Base-by-base conservation (phyloP, 2,329 filamentous ascomycete genomes). In the Diplodia seriata region DNA sequence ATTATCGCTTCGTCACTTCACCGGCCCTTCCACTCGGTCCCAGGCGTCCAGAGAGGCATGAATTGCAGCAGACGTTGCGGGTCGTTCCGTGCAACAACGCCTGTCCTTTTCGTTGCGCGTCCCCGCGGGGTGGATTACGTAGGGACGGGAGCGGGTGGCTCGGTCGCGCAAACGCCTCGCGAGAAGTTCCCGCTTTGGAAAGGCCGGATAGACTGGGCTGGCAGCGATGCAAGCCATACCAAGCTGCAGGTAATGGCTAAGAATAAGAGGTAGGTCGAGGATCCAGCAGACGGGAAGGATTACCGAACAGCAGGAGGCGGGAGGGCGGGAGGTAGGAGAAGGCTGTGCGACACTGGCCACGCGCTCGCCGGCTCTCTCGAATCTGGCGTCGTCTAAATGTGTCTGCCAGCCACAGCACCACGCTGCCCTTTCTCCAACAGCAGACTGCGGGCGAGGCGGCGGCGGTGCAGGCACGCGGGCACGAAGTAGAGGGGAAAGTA, bases 261-360 rank as follows among this genome's bases (percentile, higher is more conserved):
- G 59, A 51, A 63, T 51, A 26, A 63, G 59, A 51, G 47, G 56
- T 40, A 49, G n/a, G 56, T 49, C 31, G 56, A 36, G 40, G 57
- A 62, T 62, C 50, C 57, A 53, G 31, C 59, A 51, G 59, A 14
- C 47, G 31, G 47, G 59, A 61, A 43, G 56, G 38, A 57, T 40
- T 40, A 15, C n/a, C 36, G 43, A 29, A 31, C n/a, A 33, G 14
- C 38, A 49, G 18, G 33, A 31, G 7, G 57, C 57, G 26, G 57
- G 43, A 62, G 20, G 12, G 56, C 56, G 56, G 56, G 56, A 62
- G 51, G 59, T n/a, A 51, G 59, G 15, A 8, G n/a, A 26, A 63
- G 59, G 59, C 47, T 38, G 59, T 63, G 59, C 59, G 20, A 63
- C 59, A 51, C 29, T 20, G 59, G 6, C 47, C 59, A 63, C 47